Conservation (phyloP, 352 stramenopile genomes). For the Pythium rhizo-oryzae region DNA sequence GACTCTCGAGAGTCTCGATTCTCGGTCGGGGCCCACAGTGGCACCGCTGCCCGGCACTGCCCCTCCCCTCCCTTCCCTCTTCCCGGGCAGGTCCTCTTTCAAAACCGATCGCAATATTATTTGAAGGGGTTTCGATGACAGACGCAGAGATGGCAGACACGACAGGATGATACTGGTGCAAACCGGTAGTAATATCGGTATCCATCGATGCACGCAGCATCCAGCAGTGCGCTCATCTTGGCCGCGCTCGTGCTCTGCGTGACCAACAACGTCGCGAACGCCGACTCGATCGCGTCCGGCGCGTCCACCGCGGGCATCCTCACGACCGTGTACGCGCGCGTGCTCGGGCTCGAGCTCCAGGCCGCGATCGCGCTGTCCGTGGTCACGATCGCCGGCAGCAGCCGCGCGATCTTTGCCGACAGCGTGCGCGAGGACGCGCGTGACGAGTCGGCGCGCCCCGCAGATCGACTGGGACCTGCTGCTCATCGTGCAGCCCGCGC, state of each 20-base stretch:
- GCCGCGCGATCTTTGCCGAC: conserved; percentile 21
- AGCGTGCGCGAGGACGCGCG: conserved; percentile 19
- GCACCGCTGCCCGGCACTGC: too few species aligned
- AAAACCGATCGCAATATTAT: too few species aligned
- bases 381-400: conserved; percentile 17
- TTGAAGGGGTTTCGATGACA: too few species aligned
- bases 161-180: too few species aligned
- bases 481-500: conserved; percentile 22
- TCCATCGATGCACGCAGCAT: too few species aligned
- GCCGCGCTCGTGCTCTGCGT: conserved; percentile 23
- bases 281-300: conserved; percentile 11
- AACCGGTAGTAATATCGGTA: too few species aligned
- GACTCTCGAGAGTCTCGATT: too few species aligned
- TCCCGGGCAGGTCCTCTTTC: too few species aligned
- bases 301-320: conserved; percentile 20
- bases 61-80: too few species aligned
- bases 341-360: conserved; percentile 17
- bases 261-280: conserved; percentile 15
- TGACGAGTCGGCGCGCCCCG: not conserved
- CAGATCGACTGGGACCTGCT: conserved; percentile 33
- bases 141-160: too few species aligned
- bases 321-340: conserved; percentile 21
- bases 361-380: conserved; percentile 19
- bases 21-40: too few species aligned
- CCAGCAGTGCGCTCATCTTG: conserved; percentile 25